Evolutionary conservation across 2,329 filamentous ascomycete genomes (phyloP).

Genomic region (Zymoseptoria pseudotritici): DNA sequence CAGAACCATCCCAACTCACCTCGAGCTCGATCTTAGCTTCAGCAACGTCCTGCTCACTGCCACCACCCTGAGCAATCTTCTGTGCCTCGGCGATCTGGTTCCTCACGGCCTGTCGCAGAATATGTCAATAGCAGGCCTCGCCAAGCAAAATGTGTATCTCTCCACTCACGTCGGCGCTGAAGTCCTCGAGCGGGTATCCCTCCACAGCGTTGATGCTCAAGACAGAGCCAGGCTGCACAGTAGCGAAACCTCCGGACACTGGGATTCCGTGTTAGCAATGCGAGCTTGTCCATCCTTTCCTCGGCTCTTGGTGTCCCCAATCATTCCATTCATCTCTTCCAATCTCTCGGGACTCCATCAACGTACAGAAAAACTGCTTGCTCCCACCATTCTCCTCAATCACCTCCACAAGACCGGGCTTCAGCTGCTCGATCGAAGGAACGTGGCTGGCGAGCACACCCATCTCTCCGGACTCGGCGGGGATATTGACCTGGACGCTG

Average conservation of each 20-base stretch:
- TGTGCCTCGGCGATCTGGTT: conserved; percentile 90
- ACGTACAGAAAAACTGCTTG: conserved; percentile 97
- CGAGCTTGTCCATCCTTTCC: background rate
- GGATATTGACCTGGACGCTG: conserved; percentile 96
- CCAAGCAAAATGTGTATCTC: background rate
- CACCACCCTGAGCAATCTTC: conserved; percentile 83
- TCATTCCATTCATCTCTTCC: background rate
- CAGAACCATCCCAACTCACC: conserved; percentile 51
- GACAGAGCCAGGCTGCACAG: conserved; percentile 88
- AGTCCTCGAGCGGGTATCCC: conserved; percentile 89
- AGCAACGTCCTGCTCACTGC: conserved; percentile 94
- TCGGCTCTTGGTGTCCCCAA: background rate
- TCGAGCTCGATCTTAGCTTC: conserved; percentile 99
- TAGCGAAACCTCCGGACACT: conserved; percentile 96
- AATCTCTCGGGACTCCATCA: too few relatives aligned
- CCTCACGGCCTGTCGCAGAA: conserved; percentile 57
- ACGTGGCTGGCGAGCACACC: conserved; percentile 99
- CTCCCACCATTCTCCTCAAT: conserved; percentile 80
- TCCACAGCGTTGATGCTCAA: conserved; percentile 98
- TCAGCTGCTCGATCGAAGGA: conserved; percentile 96
- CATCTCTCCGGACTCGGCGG: conserved; percentile 98
- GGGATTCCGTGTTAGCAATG: conserved; percentile 5
- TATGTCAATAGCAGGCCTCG: conserved; percentile 1
- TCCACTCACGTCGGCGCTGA: conserved; percentile 66
- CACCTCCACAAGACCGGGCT: conserved; percentile 90